Base-by-base conservation (phyloP, 139 green algal genomes). In the Micromonas pusilla region DNA sequence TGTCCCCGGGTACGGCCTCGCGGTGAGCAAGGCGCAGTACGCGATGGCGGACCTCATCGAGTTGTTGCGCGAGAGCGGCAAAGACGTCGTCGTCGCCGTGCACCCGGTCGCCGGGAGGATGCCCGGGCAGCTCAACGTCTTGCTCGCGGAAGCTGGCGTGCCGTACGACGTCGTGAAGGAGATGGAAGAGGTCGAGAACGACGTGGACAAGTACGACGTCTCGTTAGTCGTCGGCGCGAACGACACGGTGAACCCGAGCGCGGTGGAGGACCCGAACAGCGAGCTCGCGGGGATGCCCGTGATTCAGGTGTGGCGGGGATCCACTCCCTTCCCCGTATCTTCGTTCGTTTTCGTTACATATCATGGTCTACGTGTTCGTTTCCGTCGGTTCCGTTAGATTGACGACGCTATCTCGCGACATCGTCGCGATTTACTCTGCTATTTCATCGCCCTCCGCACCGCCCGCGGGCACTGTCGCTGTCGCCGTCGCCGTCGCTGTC, bases 51-150 rank as follows among this genome's bases (percentile, higher is more conserved):
- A 84, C 32, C 36, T 80, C 21, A 63, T 81, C 33, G 30, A 68
- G 31, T 52, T 80, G 75, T 70, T 85, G 66, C 64, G n/a, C 16
- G 66, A 34, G 1, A 72, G 70, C 39, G 76, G 76, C 31, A 64
- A 64, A 39, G 57, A 85, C n/a, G 80, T 85, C 28, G 23, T 45
- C 25, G 37, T 85, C 36, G 76, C n/a, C 33, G 75, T 84, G 2
- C 79, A 84, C 53, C 79, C 79, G 20, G 79, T 84, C 30, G 79
- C 79, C 13, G 79, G 79, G 1, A 33, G 79, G 1, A 77, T 84
- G 79, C 79, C 79, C 65, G 79, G 79, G 9, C 76, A 85, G 52
- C 65, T 84, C 25, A 84, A 84, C 79, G 79, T 84, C 2, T 65
- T 84, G 39, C 74, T 84, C 28, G 79, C 79, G 25, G 79, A 84